These are phyloP conservation scores for Chloromonas sp. DNA, from an alignment of 163 green algal genomes.

Conservation along the genomic window DNA sequence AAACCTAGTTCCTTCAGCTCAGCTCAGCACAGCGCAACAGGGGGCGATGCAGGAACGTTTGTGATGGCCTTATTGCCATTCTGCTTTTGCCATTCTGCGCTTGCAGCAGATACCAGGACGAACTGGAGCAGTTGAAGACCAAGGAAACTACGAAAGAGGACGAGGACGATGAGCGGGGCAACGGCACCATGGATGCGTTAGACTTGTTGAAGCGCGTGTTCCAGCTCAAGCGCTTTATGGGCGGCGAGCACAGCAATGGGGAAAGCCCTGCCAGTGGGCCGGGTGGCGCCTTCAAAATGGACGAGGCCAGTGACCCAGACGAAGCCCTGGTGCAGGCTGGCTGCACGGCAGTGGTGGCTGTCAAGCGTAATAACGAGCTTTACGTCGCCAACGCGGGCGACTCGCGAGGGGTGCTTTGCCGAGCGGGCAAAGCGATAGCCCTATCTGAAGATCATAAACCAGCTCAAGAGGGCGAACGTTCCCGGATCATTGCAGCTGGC, in stretches of 20 bases:
- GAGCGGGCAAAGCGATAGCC: slow-evolving; percentile 59
- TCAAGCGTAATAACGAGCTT: slow-evolving; percentile 73
- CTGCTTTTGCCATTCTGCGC: not conserved
- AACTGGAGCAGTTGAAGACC: slow-evolving; percentile 51
- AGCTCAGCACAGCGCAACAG: not conserved
- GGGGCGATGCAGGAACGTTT: not conserved
- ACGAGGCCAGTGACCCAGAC: slow-evolving; percentile 15
- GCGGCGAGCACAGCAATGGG: slow-evolving; percentile 12
- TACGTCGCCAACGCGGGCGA: slow-evolving; percentile 92
- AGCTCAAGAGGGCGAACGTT: slow-evolving; percentile 63
- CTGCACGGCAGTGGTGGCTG: slow-evolving; percentile 85
- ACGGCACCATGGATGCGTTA: slow-evolving; percentile 44
- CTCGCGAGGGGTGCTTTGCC: slow-evolving; percentile 77
- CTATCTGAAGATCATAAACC: slow-evolving; percentile 89
- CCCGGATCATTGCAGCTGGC: slow-evolving; percentile 83
- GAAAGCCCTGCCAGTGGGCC: not conserved
- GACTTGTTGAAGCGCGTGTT: slow-evolving; percentile 59
- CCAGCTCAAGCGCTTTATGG: slow-evolving; percentile 56
- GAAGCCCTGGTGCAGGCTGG: slow-evolving; percentile 66
- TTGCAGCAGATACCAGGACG: slow-evolving; percentile 29
- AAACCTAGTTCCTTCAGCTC: no score
- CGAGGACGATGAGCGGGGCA: slow-evolving; percentile 28
- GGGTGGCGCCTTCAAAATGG: slow-evolving; percentile 2
- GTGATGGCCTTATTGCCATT: no score
- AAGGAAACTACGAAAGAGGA: slow-evolving; percentile 39